These are phyloP conservation scores for Fagus sylvatica DNA, from an alignment of 306 rosid genomes.

Conservation along the genomic window DNA sequence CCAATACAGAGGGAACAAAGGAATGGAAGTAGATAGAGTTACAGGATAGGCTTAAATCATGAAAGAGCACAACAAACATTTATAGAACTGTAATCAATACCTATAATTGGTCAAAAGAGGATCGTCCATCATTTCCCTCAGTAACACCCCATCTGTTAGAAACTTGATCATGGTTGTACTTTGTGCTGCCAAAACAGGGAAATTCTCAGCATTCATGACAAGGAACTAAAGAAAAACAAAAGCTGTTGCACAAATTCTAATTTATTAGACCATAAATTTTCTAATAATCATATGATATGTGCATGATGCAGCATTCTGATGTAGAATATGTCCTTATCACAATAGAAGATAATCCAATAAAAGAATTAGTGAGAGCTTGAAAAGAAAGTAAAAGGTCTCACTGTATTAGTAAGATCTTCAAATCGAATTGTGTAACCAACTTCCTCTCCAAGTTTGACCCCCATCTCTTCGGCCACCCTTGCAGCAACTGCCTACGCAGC, in stretches of 20 bases:
- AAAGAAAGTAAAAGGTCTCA: constrained; percentile 29
- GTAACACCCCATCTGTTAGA: constrained; percentile 85
- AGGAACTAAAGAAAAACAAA: not conserved
- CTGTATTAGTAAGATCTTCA: constrained; percentile 80
- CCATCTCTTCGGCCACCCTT: constrained; percentile 95
- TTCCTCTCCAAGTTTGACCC: constrained; percentile 82
- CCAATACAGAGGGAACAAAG: not conserved
- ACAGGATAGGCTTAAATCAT: not conserved
- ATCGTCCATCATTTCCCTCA: constrained; percentile 98
- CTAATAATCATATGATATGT: not conserved
- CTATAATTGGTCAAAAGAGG: constrained; percentile 97
- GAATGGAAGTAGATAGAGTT: constrained; percentile 4
- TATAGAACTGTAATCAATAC: constrained; percentile 32
- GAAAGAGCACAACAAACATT: not conserved
- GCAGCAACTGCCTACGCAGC: constrained; percentile 73
- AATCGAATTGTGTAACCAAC: constrained; percentile 95
- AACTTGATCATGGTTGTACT: constrained; percentile 77
- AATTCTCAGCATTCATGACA: constrained; percentile 24
- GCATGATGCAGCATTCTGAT: not conserved
- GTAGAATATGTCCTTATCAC: not conserved
- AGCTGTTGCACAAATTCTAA: not conserved
- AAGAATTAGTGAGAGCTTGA: not conserved
- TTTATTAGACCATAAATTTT: not conserved
- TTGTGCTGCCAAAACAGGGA: constrained; percentile 69
- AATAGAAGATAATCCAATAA: not conserved